Percentiles rank a stretch among this genome's conserved stretches.
These are phyloP conservation scores for Sphaerulina populicola DNA, from an alignment of 2,329 filamentous ascomycete genomes.

Conservation along the genomic window DNA sequence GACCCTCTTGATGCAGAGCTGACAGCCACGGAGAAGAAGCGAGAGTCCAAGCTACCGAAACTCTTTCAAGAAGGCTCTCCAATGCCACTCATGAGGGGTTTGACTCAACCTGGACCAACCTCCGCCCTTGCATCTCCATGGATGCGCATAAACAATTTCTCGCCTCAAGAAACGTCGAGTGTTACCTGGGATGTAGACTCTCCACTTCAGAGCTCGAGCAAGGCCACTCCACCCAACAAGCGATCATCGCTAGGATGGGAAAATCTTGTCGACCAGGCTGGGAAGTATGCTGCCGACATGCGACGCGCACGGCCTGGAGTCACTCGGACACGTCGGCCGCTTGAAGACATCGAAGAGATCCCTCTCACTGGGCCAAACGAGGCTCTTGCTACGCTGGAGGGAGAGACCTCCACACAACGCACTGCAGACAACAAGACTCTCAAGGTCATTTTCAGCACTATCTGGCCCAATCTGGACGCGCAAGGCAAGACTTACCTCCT, in stretches of 20 bases:
- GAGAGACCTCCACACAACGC: background rate
- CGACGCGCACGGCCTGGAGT: conserved; percentile 10
- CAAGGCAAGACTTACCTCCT: conserved; percentile 49
- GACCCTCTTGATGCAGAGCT: conserved; percentile 28
- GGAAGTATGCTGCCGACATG: conserved; percentile 19
- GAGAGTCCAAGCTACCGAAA: conserved; percentile 24
- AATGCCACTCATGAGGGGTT: conserved; percentile 21
- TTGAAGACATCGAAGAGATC: conserved; percentile 16
- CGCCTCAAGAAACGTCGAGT: conserved; percentile 5
- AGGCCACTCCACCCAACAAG: background rate
- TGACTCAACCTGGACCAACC: conserved; percentile 11
- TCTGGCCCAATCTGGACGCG: conserved; percentile 58
- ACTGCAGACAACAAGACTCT: conserved; percentile 31
- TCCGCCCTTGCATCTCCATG: conserved; percentile 23
- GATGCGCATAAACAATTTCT: conserved; percentile 13
- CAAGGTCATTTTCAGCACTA: conserved; percentile 53
- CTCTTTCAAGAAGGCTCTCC: conserved; percentile 24
- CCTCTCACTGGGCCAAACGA: conserved; percentile 14
- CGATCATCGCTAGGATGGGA: conserved; percentile 16
- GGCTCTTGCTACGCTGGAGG: conserved; percentile 13
- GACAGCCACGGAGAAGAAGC: conserved; percentile 23
- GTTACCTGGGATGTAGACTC: conserved; percentile 7
- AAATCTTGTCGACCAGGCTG: conserved; percentile 18
- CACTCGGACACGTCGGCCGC: conserved; percentile 7
- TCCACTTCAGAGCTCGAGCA: background rate